Conservation (phyloP, 257 asterid genomes). For the Fraxinus americana region DNA sequence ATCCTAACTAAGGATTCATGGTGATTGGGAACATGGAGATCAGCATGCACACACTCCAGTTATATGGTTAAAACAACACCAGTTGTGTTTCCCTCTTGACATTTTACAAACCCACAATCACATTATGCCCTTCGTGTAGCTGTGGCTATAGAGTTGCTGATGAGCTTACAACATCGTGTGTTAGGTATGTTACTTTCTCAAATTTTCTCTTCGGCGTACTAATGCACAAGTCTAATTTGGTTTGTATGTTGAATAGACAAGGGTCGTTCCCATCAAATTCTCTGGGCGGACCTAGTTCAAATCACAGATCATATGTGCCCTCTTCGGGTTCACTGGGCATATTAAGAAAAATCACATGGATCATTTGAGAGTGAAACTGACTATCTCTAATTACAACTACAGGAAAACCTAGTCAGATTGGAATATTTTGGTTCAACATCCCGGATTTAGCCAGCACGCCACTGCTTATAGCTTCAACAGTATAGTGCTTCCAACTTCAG, state of each 20-base stretch:
- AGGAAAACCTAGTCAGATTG: constrained; percentile 57
- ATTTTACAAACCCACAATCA: constrained; percentile 57
- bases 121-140: constrained; percentile 65
- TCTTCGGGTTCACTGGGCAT: constrained; percentile 66
- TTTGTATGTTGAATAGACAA: constrained; percentile 39
- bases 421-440: constrained; percentile 72
- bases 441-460: constrained; percentile 47
- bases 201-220: too few species aligned
- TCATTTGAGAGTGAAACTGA: constrained; percentile 70
- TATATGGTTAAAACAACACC: constrained; percentile 51
- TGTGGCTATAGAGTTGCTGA: constrained; percentile 61
- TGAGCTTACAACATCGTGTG: constrained; percentile 41
- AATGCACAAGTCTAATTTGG: not conserved
- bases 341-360: constrained; percentile 49
- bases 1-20: not conserved
- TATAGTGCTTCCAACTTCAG: constrained; percentile 50
- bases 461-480: constrained; percentile 52
- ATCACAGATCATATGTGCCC: constrained; percentile 84
- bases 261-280: constrained; percentile 34
- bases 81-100: constrained; percentile 68
- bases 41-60: constrained; percentile 52
- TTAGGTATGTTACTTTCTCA: constrained; percentile 40
- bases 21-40: constrained; percentile 53
- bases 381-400: constrained; percentile 60
- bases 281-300: constrained; percentile 38